Evolutionary conservation across 2,329 filamentous ascomycete species (phyloP).

Genomic region (Fusarium sp.): DNA sequence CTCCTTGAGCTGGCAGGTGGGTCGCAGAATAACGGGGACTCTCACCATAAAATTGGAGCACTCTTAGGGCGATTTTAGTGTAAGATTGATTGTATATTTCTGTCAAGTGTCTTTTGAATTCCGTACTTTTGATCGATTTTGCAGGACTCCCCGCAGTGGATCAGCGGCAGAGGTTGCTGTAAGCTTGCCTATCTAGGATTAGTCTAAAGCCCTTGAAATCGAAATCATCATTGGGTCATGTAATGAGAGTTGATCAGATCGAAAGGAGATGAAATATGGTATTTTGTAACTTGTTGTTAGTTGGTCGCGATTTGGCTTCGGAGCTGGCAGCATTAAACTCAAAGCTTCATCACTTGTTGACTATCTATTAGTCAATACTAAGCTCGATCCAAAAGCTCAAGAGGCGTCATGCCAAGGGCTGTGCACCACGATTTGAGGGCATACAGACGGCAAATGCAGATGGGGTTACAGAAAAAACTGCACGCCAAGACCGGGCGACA

Average conservation of each 20-base stretch:
- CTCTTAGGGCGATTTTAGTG: no score
- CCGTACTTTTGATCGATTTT: neutral
- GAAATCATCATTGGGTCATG: conserved; percentile 13
- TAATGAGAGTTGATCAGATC: conserved; percentile 15
- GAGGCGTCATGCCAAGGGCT: neutral
- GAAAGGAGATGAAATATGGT: neutral
- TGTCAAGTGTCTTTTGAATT: no score
- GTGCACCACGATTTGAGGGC: conserved; percentile 1
- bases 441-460: conserved; percentile 1
- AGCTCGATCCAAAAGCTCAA: neutral
- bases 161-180: conserved; percentile 42
- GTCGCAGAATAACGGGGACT: no score
- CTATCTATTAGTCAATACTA: neutral
- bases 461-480: conserved; percentile 12
- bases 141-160: conserved; percentile 40
- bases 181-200: conserved; percentile 34
- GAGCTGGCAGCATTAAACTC: no score
- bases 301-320: neutral
- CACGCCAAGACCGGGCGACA: conserved; percentile 20
- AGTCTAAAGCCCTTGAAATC: conserved; percentile 17
- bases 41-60: no score
- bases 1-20: neutral
- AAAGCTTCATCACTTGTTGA: neutral
- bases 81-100: no score
- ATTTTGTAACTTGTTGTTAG: neutral